phyloP scores from a whole-genome alignment of 2,329 filamentous ascomycete genomes.

The Exophiala lecanii-corni region DNA sequence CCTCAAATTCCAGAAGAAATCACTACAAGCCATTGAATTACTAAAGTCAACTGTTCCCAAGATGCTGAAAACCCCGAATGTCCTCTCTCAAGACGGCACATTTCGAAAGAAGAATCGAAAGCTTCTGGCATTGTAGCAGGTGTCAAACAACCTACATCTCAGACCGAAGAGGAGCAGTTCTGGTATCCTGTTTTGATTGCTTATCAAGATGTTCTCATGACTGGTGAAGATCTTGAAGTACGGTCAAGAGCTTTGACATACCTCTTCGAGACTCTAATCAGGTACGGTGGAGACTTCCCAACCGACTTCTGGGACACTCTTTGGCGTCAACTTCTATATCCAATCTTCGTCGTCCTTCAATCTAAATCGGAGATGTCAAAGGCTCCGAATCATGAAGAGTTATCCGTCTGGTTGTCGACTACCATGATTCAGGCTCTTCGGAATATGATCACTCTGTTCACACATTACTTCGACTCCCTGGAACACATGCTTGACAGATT shows the following conservation, averaged over 20 bases:
- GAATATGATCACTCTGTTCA: slow-evolving; percentile 98
- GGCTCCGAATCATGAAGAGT: slow-evolving; percentile 88
- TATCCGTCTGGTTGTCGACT: slow-evolving; percentile 97
- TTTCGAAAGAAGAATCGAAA: slow-evolving; percentile 45
- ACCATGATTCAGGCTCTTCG: slow-evolving; percentile 98
- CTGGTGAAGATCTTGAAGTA: slow-evolving; percentile 94
- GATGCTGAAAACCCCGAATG: slow-evolving; percentile 97
- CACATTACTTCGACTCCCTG: slow-evolving; percentile 92
- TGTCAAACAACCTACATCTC: slow-evolving; percentile 64
- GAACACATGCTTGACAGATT: slow-evolving; percentile 99
- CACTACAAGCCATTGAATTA: slow-evolving; percentile 88
- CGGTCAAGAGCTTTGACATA: slow-evolving; percentile 85
- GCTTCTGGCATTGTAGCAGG: slow-evolving; percentile 44
- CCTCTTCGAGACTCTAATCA: slow-evolving; percentile 88
- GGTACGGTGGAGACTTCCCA: slow-evolving; percentile 86
- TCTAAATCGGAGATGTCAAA: slow-evolving; percentile 96
- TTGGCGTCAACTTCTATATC: slow-evolving; percentile 93
- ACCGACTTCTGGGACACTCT: slow-evolving; percentile 97
- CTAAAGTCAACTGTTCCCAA: slow-evolving; percentile 89
- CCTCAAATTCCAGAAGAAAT: slow-evolving; percentile 97
- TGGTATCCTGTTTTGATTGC: slow-evolving; percentile 99
- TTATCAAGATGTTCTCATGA: slow-evolving; percentile 99
- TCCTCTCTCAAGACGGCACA: slow-evolving; percentile 67
- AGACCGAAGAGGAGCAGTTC: slow-evolving; percentile 92
- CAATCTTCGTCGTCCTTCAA: slow-evolving; percentile 96